These are phyloP conservation scores for Dalbergia oliveri DNA, from an alignment of 306 rosid genomes.

Conservation along the genomic window DNA sequence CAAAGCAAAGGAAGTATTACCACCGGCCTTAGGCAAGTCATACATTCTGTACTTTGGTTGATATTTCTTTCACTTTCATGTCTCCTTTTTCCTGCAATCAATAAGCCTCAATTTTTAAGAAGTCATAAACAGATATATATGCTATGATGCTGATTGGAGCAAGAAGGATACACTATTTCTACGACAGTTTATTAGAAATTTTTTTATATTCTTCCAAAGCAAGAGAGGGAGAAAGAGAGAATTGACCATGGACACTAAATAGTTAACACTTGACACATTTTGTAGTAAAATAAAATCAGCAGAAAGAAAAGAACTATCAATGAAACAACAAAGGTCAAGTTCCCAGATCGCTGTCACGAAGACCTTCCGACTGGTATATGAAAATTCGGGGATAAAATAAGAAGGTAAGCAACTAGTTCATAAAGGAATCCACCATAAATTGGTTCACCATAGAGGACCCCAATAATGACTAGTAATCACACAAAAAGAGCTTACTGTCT, in stretches of 20 bases:
- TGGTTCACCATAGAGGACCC: neutral
- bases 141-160: neutral
- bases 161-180: neutral
- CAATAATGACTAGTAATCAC: constrained; percentile 12
- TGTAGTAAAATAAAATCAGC: constrained; percentile 9
- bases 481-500: neutral
- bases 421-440: neutral
- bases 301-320: constrained; percentile 8
- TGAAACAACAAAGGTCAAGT: neutral
- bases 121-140: neutral
- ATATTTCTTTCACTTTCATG: constrained; percentile 66
- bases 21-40: constrained; percentile 53
- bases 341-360: constrained; percentile 14
- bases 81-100: constrained; percentile 79
- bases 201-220: too few species aligned
- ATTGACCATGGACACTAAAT: neutral
- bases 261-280: neutral
- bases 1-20: constrained; percentile 39
- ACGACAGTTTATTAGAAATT: neutral
- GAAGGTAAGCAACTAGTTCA: neutral
- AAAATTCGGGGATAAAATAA: constrained; percentile 12
- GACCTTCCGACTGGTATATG: neutral
- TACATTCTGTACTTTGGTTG: constrained; percentile 88
- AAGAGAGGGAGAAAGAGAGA: neutral
- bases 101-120: neutral